Base-by-base conservation (phyloP, 331 rosid genomes). In the Saraca asoca region DNA sequence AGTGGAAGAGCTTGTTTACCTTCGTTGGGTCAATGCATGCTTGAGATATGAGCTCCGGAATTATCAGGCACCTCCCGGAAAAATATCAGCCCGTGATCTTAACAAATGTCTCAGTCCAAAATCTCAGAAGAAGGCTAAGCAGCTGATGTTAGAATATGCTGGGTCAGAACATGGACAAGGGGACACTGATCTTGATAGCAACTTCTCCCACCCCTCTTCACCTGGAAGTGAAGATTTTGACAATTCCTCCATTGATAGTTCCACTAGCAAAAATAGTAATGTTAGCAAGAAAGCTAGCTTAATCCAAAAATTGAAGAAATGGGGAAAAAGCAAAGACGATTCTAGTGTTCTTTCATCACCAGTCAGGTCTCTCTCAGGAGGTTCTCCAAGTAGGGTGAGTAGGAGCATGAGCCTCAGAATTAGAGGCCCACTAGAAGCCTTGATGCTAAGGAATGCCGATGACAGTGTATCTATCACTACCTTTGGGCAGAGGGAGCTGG, bases 21-120 rank as follows among this genome's bases (percentile, higher is more conserved):
- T 92, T 66, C 96, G 98, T 51, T 92, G 98, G 98, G 94, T 87
- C 62, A 92, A 89, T 52, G 98, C 98, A 38, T 92, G 98, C 75
- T 66, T 92, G 82, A 80, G 96, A 69, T 92, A 56, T 74, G 98
- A 92, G 72, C 94, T 92, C 37, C 81, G 86, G 70, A 92, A 92
- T 69, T 73, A 85, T 56, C 82, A 87, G 66, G 64, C 91, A 71
- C 95, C 96, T 8, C 67, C 85, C 17, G 98, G 98, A 72, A 92
- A 84, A 82, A 6, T 79, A 58, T 82, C 98, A 4, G 95, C 98
- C 2, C 94, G 95, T 18, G 98, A 92, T 62, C 96, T 92, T 54
- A 92, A 77, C 83, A 85, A 85, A 80, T 85, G 35, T 61, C 80
- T 83, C 16, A 89, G 95, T 79, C 96, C 96, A 7, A 92, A 73